Evolutionary conservation across 2,329 filamentous ascomycete species (phyloP).

Genomic region (Emericellopsis atlantica): DNA sequence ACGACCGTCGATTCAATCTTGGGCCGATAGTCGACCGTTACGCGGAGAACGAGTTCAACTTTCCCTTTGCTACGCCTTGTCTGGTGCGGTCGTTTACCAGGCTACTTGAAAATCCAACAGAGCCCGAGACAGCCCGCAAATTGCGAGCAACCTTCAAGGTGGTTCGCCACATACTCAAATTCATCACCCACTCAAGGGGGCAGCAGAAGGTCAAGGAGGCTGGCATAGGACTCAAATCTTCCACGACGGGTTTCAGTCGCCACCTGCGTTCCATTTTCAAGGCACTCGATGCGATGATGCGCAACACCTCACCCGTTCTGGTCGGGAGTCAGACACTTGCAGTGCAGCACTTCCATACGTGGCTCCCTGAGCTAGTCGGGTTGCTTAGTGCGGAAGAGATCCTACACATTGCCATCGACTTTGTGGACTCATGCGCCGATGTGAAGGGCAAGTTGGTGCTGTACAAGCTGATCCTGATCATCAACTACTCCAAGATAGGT

Average conservation of each 20-base stretch:
- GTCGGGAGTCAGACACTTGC: conserved; percentile 91
- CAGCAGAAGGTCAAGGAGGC: conserved; percentile 85
- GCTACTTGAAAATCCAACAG: conserved; percentile 69
- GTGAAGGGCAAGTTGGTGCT: conserved; percentile 86
- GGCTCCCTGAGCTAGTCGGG: conserved; percentile 81
- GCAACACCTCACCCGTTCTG: conserved; percentile 69
- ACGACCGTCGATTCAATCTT: conserved; percentile 87
- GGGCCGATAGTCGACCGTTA: conserved; percentile 86
- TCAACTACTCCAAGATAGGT: conserved; percentile 75
- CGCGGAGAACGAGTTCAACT: conserved; percentile 78
- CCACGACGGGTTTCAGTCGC: conserved; percentile 61
- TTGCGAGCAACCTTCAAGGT: conserved; percentile 91
- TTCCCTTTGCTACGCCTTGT: conserved; percentile 82
- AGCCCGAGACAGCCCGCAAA: conserved; percentile 71
- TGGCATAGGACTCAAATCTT: conserved; percentile 70
- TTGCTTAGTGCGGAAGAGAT: conserved; percentile 75
- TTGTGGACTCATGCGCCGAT: conserved; percentile 78
- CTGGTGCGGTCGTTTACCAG: conserved; percentile 78
- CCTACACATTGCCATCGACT: conserved; percentile 80
- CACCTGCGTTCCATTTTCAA: conserved; percentile 83
- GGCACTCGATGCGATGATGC: conserved; percentile 80
- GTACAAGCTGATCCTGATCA: conserved; percentile 85
- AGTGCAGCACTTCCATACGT: conserved; percentile 92
- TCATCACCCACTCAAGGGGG: conserved; percentile 79
- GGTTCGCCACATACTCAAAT: conserved; percentile 82